Evolutionary conservation across 202 grass and related monocot genomes (phyloP), one percentile per base, ranked within the genome.

Genomic region (Panicum hallii): DNA sequence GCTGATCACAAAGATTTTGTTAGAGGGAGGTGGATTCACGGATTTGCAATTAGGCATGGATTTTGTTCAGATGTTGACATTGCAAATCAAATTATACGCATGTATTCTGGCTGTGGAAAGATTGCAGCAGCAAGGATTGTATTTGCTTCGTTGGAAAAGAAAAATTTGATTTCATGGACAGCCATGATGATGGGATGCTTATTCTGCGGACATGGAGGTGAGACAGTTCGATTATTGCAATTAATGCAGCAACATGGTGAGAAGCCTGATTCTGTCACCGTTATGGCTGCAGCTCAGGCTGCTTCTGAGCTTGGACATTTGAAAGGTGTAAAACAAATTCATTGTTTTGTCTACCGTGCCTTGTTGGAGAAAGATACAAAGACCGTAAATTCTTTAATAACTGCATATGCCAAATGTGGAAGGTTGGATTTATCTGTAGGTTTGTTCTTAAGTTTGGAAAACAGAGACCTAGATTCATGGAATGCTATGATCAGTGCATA

Each of bases 161-260:
- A 86, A 83, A 90, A 81, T 83, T 93, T 93, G 73, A 68, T 93
- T 43, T 93, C 91, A 11, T 93, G 91, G 91, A 93, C 91, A 30
- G 30, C 63, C 44, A 90, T 93, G 85, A 90, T 90, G 91, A 83
- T 80, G 60, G 87, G 87, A 54, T 92, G 46, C 74, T 83, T 92
- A 79, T 89, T 82, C 65, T 63, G 20, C 82, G 87, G 84, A 49
- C 26, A 80, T 79, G 66, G 20, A 54, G 84, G 84, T 68, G 84
- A 87, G 47, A 64, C 79, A 23, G 53, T 87, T 84, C 30, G 4
- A 56, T 64, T 92, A 55, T 87, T 28, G 78, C 83, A 63, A 49
- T 53, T 77, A 73, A 90, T 92, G 87, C 82, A 80, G 43, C 63
- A 79, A 77, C 36, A 82, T 50, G 85, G 83, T 10, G 57, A 69